Conservation (phyloP, 305 asterid genomes). For the Andrographis paniculata region DNA sequence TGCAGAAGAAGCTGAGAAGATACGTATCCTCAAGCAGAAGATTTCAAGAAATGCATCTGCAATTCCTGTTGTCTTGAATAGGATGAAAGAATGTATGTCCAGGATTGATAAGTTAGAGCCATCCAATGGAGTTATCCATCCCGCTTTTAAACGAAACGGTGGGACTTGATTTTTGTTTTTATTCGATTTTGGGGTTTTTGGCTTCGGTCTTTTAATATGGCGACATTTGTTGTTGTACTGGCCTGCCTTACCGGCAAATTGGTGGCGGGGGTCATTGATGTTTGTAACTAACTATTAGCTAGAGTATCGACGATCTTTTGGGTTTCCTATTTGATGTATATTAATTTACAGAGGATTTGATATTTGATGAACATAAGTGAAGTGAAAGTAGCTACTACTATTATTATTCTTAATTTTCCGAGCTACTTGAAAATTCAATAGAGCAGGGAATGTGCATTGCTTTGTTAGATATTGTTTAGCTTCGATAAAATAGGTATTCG, state of each 20-base stretch:
- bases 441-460: too few relatives aligned
- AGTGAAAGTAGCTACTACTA: too few relatives aligned
- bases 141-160: constrained; percentile 61
- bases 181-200: constrained; percentile 1
- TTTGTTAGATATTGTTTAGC: too few relatives aligned
- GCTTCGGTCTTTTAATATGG: not conserved
- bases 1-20: constrained; percentile 33
- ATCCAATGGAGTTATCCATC: constrained; percentile 34
- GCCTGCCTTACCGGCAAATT: too few relatives aligned
- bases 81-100: constrained; percentile 59
- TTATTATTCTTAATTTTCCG: too few relatives aligned
- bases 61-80: constrained; percentile 42
- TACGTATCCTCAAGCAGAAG: constrained; percentile 58
- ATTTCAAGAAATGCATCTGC: constrained; percentile 41
- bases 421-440: too few relatives aligned
- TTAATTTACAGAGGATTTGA: not conserved
- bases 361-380: too few relatives aligned
- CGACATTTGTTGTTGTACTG: too few relatives aligned
- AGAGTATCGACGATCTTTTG: constrained; percentile 5
- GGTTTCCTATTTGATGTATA: not conserved
- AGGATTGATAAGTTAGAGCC: constrained; percentile 56
- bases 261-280: not conserved
- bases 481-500: too few relatives aligned
- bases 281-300: constrained; percentile 4
- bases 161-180: constrained; percentile 22